Base-by-base conservation (phyloP, 2,329 filamentous ascomycete species). In the Biscogniauxia sp. region DNA sequence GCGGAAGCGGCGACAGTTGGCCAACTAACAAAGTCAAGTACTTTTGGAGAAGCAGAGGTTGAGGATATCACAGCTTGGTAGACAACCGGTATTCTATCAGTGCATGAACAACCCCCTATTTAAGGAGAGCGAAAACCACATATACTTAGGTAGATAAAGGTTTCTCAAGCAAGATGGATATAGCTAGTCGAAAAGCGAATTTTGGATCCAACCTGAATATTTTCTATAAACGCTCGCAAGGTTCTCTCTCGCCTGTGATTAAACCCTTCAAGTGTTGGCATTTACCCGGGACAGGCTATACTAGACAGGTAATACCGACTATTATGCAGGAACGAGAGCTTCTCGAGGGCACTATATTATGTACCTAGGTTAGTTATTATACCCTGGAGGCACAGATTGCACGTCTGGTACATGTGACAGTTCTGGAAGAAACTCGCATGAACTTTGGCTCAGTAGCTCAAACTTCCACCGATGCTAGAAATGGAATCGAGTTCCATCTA, bases 31-130 rank as follows among this genome's bases (percentile, higher is more conserved):
- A 97, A 96, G 80, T 93, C 85, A 59, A 97, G 93, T 76, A 95
- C 91, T 0, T 97, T 97, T 79, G 93, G 94, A 17, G 93, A 98
- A 78, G 93, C 92, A 1, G 95, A 98, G 77, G 92, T 97, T 20
- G 94, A 94, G 62, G 95, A 98, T 73, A 97, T 97, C 68, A 97
- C 93, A 37, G 93, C 92, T 20, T 97, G 93, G 93, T 97, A 84
- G 76, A 61, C 3, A 45, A 45, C 37, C 37, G 11, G 17, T 45
- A 3, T 17, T n/a, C 37, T 45, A 45, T 45, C 37, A 45, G 17
- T 45, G 15, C 37, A n/a, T 17, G 7, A 13, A 11, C 37, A n/a
- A 45, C 2, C 2, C 11, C 13, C 37, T 45, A n/a, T 11, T 45
- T n/a, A n/a, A 2, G 17, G 37, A 45, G 37, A 5, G 37, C 17